Conservation (phyloP, 495 filamentous ascomycete species). For the Cercophora sp. region DNA sequence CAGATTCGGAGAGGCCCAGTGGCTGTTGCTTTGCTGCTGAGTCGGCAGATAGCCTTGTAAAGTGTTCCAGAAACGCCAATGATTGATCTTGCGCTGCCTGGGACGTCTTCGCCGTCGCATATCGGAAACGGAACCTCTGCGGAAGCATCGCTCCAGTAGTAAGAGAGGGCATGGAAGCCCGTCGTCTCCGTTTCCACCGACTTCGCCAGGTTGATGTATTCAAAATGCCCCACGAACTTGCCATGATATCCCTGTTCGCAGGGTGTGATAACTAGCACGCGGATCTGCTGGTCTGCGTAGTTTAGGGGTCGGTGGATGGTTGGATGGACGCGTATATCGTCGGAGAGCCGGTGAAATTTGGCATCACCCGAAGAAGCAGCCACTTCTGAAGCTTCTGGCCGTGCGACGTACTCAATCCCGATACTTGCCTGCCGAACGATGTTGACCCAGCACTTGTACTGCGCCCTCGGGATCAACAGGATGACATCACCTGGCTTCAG, state of each 20-base stretch:
- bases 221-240: background rate
- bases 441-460: background rate
- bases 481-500: conserved; percentile 3
- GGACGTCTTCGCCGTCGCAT: background rate
- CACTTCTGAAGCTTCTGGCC: background rate
- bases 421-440: conserved; percentile 3
- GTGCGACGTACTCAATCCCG: conserved; percentile 2
- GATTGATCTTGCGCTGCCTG: too few relatives aligned
- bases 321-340: too few relatives aligned
- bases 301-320: background rate
- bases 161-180: conserved; percentile 10
- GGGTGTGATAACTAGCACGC: background rate
- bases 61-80: conserved; percentile 1
- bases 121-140: background rate
- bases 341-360: too few relatives aligned
- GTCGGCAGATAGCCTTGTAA: background rate
- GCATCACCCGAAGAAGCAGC: too few relatives aligned
- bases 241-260: background rate
- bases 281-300: background rate
- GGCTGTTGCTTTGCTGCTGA: background rate
- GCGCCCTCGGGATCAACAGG: conserved; percentile 1
- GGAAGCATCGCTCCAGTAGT: conserved; percentile 2
- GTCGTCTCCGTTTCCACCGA: background rate
- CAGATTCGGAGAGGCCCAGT: background rate
- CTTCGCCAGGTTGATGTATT: background rate